Evolutionary conservation across 345 rosid species (phyloP), one percentile per base, ranked within the genome.

Genomic region (Pugionium dolabratum): DNA sequence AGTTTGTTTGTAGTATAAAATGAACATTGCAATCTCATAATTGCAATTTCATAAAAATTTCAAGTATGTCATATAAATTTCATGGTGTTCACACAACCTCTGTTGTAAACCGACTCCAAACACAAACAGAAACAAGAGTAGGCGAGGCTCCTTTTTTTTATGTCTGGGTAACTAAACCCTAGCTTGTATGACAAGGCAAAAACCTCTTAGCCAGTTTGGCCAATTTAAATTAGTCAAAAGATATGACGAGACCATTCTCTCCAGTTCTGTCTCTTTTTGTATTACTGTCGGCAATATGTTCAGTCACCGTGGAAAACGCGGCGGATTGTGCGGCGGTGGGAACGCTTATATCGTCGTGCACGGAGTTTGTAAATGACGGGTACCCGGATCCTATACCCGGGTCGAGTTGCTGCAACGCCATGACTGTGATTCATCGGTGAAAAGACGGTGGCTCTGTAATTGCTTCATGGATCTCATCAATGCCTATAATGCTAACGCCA

Each of bases 351-450:
- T 75, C 81, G 1, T 58, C 80, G n/a, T 81, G 88, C 76, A 71
- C 85, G 4, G 46, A 56, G 49, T 87, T 73, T 73, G 86, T 84
- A 59, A 66, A 74, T 7, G 56, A 71, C 47, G 88, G 85, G 2
- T 69, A 77, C 5, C 87, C 90, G 3, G 85, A 84, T 51, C 93
- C 93, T 0, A 46, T 65, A 53, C 89, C 83, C 0, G 84, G 88
- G 0, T 73, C 86, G 0, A 76, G 80, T 1, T 80, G 90, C 75
- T 87, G 90, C 36, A 87, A 81, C 4, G 83, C 85, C 25, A 71
- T 83, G 73, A 62, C 44, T 1, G 69, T 70, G 43, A 80, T 30
- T 51, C 85, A 26, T 27, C 29, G 3, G 77, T 69, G 28, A 75
- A 67, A 35, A 73, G 73, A 64, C 46, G 48, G 1, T 65, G 70